These are phyloP conservation scores for Schwanniomyces vanrijiae DNA, from an alignment of 805 yeast species.

Conservation along the genomic window DNA sequence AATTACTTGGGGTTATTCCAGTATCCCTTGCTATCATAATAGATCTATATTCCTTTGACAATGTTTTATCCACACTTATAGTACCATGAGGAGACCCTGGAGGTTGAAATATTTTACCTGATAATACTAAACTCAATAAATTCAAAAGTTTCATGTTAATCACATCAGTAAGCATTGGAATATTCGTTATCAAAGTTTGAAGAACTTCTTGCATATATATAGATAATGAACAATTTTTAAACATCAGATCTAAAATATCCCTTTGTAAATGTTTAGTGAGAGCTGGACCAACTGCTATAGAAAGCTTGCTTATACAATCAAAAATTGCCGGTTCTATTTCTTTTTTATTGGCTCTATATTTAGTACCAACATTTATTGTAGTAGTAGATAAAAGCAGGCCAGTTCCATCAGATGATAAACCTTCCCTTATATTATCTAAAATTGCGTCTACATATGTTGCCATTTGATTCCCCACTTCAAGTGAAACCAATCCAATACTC, in stretches of 20 bases:
- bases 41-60: constrained; percentile 78
- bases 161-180: constrained; percentile 76
- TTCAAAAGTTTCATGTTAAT: constrained; percentile 73
- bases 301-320: constrained; percentile 83
- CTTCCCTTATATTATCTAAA: constrained; percentile 80
- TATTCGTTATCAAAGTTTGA: constrained; percentile 61
- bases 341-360: constrained; percentile 56
- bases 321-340: constrained; percentile 84
- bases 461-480: constrained; percentile 78
- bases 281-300: constrained; percentile 90
- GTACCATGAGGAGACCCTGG: constrained; percentile 83
- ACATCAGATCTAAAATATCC: constrained; percentile 74
- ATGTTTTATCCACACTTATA: constrained; percentile 55
- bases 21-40: constrained; percentile 73
- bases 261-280: constrained; percentile 83
- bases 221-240: constrained; percentile 77
- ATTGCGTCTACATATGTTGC: constrained; percentile 86
- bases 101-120: constrained; percentile 77
- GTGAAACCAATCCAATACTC: constrained; percentile 82
- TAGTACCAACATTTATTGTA: constrained; percentile 41
- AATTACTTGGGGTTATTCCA: constrained; percentile 36
- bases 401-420: constrained; percentile 47
- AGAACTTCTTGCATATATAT: constrained; percentile 78
- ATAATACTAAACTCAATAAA: constrained; percentile 68
- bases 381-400: constrained; percentile 38